These are phyloP conservation scores for Rhodotorula glutinis DNA, from an alignment of 1,284 basidiomycete species.

Conservation along the genomic window DNA sequence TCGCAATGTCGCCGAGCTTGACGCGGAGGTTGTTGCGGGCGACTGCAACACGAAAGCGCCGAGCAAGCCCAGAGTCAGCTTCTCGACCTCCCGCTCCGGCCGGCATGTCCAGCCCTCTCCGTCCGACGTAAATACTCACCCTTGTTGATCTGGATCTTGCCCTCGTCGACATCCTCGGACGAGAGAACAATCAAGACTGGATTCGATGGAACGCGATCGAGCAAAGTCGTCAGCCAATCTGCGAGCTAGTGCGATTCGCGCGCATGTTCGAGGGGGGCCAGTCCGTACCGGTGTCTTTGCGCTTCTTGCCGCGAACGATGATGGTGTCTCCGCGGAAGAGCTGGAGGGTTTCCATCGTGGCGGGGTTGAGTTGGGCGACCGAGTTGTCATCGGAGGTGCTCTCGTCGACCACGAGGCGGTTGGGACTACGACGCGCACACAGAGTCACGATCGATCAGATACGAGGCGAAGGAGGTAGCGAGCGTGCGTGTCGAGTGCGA, in stretches of 20 bases:
- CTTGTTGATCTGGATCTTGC: constrained; percentile 97
- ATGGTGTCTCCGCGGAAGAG: constrained; percentile 95
- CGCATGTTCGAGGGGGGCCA: too few species aligned
- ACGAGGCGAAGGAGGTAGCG: too few species aligned
- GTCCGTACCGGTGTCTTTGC: constrained; percentile 43
- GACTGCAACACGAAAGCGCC: constrained; percentile 54
- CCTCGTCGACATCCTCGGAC: constrained; percentile 94
- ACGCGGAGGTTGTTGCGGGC: constrained; percentile 97
- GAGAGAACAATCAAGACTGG: constrained; percentile 87
- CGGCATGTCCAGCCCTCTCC: too few species aligned
- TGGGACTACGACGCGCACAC: constrained; percentile 67
- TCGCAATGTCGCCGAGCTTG: constrained; percentile 93
- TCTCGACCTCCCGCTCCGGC: too few species aligned
- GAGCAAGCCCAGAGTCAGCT: too few species aligned
- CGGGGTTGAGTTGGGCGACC: constrained; percentile 90
- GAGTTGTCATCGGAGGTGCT: constrained; percentile 88
- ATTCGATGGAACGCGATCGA: not conserved
- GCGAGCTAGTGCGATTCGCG: too few species aligned
- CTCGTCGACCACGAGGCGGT: constrained; percentile 92
- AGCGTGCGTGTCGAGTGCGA: too few species aligned
- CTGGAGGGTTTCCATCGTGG: constrained; percentile 91
- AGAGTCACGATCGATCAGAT: too few species aligned
- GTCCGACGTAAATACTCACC: constrained; percentile 46
- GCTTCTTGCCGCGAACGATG: constrained; percentile 62
- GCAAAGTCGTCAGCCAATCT: too few species aligned